phyloP scores from a whole-genome alignment of 2,329 filamentous ascomycete genomes.

The Coniosporium tulheliwenetii region DNA sequence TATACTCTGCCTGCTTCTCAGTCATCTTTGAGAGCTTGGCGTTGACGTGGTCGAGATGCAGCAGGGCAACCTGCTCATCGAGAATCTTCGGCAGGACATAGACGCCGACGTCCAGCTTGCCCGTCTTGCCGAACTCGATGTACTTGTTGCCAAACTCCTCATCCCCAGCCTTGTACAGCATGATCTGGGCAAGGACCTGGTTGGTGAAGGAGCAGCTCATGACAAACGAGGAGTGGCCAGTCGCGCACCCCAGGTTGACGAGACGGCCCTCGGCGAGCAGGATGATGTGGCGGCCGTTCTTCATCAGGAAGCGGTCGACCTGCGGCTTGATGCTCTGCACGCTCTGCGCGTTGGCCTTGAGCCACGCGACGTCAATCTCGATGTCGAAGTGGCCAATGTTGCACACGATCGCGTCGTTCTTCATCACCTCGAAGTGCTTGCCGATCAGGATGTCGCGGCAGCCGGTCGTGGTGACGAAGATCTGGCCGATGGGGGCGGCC shows the following conservation, averaged over 20 bases:
- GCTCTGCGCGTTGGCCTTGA: slow-evolving; percentile 89
- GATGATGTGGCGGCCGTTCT: slow-evolving; percentile 90
- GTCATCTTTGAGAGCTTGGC: slow-evolving; percentile 82
- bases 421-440: slow-evolving; percentile 87
- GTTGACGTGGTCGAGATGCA: slow-evolving; percentile 88
- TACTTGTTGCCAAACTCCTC: slow-evolving; percentile 83
- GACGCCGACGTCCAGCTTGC: slow-evolving; percentile 82
- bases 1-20: slow-evolving; percentile 82
- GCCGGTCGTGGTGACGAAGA: slow-evolving; percentile 98
- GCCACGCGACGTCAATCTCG: slow-evolving; percentile 98
- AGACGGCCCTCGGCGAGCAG: slow-evolving; percentile 96
- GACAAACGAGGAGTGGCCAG: slow-evolving; percentile 98
- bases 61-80: slow-evolving; percentile 92
- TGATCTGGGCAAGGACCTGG: slow-evolving; percentile 98
- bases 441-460: slow-evolving; percentile 95
- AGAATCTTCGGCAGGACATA: slow-evolving; percentile 98
- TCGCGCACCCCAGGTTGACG: slow-evolving; percentile 98
- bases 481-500: slow-evolving; percentile 75
- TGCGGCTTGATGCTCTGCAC: slow-evolving; percentile 99
- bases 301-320: slow-evolving; percentile 94
- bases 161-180: slow-evolving; percentile 89
- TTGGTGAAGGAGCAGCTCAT: slow-evolving; percentile 99
- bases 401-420: slow-evolving; percentile 97
- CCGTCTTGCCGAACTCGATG: slow-evolving; percentile 83
- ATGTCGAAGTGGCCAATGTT: slow-evolving; percentile 99